Conservation (phyloP, 2,329 filamentous ascomycete species). For the Fusarium hainanense region DNA sequence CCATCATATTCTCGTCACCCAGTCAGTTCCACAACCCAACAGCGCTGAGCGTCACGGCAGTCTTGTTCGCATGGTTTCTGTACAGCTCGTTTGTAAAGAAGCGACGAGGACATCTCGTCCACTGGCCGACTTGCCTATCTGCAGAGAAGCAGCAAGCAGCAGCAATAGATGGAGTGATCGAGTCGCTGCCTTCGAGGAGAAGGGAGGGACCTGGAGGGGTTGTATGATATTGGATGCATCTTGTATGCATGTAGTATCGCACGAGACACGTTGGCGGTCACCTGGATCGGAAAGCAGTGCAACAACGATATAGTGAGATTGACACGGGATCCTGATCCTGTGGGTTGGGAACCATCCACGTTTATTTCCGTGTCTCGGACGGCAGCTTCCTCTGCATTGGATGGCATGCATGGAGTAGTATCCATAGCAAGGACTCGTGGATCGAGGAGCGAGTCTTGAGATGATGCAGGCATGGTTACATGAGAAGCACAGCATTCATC, state of each 20-base stretch:
- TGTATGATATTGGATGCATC: constrained; percentile 19
- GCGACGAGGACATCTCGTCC: constrained; percentile 50
- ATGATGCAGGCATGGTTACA: constrained; percentile 35
- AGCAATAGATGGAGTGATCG: constrained; percentile 39
- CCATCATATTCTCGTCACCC: constrained; percentile 71
- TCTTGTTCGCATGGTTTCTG: constrained; percentile 50
- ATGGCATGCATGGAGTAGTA: background rate
- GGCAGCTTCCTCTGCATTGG: constrained; percentile 11
- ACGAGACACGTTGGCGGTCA: constrained; percentile 45
- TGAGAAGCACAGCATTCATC: constrained; percentile 23
- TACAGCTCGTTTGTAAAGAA: constrained; percentile 49
- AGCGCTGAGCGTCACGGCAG: constrained; percentile 66
- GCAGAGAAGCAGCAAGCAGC: constrained; percentile 41
- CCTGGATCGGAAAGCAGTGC: constrained; percentile 40
- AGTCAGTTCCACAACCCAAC: constrained; percentile 73
- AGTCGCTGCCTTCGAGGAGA: constrained; percentile 31
- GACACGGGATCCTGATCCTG: constrained; percentile 28
- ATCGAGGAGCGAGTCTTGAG: constrained; percentile 32
- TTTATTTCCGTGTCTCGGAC: constrained; percentile 44
- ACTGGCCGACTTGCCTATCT: constrained; percentile 46
- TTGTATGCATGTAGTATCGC: constrained; percentile 15
- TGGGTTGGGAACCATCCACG: constrained; percentile 42
- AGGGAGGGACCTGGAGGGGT: constrained; percentile 36
- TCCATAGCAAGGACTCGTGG: constrained; percentile 35
- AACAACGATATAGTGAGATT: constrained; percentile 38